Conservation (phyloP, 2,329 filamentous ascomycete genomes). For the Phyllosticta citribraziliensis region DNA sequence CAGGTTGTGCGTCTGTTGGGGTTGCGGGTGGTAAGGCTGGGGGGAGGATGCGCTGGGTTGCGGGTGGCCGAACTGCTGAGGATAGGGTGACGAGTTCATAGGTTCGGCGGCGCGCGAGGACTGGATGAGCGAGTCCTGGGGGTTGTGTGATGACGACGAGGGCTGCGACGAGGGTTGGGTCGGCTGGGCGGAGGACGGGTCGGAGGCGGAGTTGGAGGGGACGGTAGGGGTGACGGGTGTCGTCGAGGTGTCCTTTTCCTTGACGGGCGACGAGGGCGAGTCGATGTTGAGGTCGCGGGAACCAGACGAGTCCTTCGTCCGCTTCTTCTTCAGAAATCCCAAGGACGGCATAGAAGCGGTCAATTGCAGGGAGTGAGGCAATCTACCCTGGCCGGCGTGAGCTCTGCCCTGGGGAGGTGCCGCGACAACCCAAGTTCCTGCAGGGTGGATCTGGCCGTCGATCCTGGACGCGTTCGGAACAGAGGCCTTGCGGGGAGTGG, state of each 20-base stretch:
- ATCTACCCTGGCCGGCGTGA: slow-evolving; percentile 18
- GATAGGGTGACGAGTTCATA: slow-evolving; percentile 29
- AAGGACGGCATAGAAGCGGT: slow-evolving; percentile 70
- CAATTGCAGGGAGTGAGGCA: slow-evolving; percentile 13
- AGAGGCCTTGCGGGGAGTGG: slow-evolving; percentile 7
- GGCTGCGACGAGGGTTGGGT: slow-evolving; percentile 8
- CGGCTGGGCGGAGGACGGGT: slow-evolving; percentile 42
- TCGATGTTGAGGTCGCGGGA: slow-evolving; percentile 45
- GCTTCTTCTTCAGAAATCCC: slow-evolving; percentile 97
- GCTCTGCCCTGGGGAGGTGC: slow-evolving; percentile 12
- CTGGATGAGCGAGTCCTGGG: slow-evolving; percentile 9
- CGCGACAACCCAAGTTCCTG: slow-evolving; percentile 9
- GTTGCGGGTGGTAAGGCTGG: slow-evolving; percentile 4
- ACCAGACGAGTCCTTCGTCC: slow-evolving; percentile 74
- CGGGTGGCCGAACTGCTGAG: slow-evolving; percentile 23
- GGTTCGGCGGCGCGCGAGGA: slow-evolving; percentile 21
- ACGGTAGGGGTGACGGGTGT: slow-evolving; percentile 26
- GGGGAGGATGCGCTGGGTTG: slow-evolving; percentile 16
- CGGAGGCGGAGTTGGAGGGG: slow-evolving; percentile 54
- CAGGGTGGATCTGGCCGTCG: slow-evolving; percentile 11
- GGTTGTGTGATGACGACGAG: slow-evolving; percentile 15
- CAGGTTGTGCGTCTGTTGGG: slow-evolving; percentile 50
- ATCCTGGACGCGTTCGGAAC: slow-evolving; percentile 8
- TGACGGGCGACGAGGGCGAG: slow-evolving; percentile 57
- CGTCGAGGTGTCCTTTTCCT: slow-evolving; percentile 39